Conservation (phyloP, 1,139 yeast genomes). For the Candida frijolesensis region DNA sequence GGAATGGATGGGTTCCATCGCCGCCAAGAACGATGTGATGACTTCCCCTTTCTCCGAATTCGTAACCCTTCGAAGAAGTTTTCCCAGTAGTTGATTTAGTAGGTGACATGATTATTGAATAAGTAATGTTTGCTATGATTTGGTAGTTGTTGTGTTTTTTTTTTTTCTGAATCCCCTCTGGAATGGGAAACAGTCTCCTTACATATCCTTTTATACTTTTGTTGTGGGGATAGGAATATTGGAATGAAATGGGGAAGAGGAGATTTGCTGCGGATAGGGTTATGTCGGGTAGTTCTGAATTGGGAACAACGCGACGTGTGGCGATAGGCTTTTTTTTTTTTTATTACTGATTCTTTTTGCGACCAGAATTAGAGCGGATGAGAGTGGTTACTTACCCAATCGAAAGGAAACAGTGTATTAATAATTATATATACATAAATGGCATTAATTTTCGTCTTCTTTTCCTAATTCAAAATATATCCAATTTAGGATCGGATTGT, state of each 20-base stretch:
- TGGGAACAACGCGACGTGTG: not conserved
- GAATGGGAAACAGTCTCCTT: not conserved
- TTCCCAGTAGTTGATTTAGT: conserved; percentile 8
- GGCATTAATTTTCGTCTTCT: conserved; percentile 1
- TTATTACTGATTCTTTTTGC: not conserved
- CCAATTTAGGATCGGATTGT: conserved; percentile 36
- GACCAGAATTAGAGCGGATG: too few species aligned
- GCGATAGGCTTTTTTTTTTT: not conserved
- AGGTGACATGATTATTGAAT: conserved; percentile 1
- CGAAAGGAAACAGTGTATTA: not conserved
- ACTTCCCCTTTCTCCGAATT: conserved; percentile 38
- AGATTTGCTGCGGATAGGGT: not conserved
- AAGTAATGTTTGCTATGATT: too few species aligned
- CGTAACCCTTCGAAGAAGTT: conserved; percentile 29
- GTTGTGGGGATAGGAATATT: not conserved
- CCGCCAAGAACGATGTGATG: conserved; percentile 53
- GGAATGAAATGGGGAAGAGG: not conserved
- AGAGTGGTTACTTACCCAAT: not conserved
- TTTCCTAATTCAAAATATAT: conserved; percentile 29
- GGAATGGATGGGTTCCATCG: conserved; percentile 40
- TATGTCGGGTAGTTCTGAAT: not conserved
- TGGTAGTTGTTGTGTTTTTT: not conserved
- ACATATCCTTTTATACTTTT: not conserved
- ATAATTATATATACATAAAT: not conserved
- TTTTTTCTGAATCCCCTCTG: not conserved